Evolutionary conservation across 2,329 filamentous ascomycete genomes (phyloP), one percentile per base, ranked within the genome.

Genomic region (Cordyceps farinosa): DNA sequence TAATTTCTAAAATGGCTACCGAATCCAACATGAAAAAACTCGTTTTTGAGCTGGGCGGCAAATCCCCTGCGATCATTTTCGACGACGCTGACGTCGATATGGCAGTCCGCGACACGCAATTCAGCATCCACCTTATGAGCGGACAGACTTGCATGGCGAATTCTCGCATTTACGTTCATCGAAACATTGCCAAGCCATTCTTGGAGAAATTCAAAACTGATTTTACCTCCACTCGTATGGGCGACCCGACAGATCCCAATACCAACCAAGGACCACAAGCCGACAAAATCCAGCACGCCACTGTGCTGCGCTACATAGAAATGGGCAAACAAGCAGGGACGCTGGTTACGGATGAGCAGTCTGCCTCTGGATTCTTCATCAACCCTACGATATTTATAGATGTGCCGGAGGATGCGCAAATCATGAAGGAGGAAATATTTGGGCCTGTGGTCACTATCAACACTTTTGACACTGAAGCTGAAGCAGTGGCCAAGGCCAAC

Each of bases 1-100:
- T 87, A 68, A 88, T 90, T 64, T 88, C 90, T 85, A 88, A 87
- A 69, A 79, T 83, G 74, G 87, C 87, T 1, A 78, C 84, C 3
- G 75, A 80, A 0, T 88, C 76, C 57, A 82, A 82, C 64, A 71
- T 81, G 71, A 85, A 84, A 73, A 84, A 83, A 68, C 79, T 84
- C 54, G 84, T 81, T 5, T 75, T 84, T n/a, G 82, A 85, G 71
- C 81, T 82, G 17, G 84, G 84, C 50, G 84, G 84, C 62, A 86
- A 86, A 70, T 82, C 78, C 8, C 83, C 84, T 0, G 73, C 84
- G 11, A 69, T 86, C 29, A 78, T 86, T 30, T 86, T 86, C 64
- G 79, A 84, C 3, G 88, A 90, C 68, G 87, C 86, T 9, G 81
- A 89, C 67, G 68, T 89, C 36, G 85, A 87, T 5, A 82, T 84